Percentiles rank a stretch among this genome's conserved stretches.
These are phyloP conservation scores for Trichopus zeylanicus DNA, from an alignment of 116 monocot genomes.

Conservation along the genomic window DNA sequence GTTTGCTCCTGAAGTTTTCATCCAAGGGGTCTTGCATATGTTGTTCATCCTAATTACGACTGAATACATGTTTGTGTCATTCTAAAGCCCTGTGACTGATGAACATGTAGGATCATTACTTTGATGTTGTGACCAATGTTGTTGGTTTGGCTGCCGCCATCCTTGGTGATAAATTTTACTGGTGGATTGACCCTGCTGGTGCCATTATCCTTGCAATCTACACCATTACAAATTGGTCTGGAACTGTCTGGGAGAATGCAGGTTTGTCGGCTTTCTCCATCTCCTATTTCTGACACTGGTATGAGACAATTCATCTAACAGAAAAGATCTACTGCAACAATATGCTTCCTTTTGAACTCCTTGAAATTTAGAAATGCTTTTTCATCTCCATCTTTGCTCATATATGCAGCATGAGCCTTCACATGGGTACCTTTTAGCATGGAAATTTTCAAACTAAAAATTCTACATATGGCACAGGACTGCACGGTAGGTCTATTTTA, in stretches of 20 bases:
- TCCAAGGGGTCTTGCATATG: not conserved
- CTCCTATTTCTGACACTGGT: not conserved
- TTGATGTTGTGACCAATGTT: slow-evolving; percentile 92
- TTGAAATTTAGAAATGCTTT: too few relatives aligned
- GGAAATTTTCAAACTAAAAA: too few relatives aligned
- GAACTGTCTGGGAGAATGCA: slow-evolving; percentile 95
- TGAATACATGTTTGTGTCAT: not conserved
- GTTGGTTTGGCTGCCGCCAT: slow-evolving; percentile 82
- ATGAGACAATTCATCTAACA: not conserved
- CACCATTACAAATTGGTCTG: slow-evolving; percentile 89
- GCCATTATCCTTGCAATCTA: slow-evolving; percentile 88
- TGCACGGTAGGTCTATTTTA: too few relatives aligned
- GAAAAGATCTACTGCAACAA: too few relatives aligned
- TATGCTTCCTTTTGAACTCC: too few relatives aligned
- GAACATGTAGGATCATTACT: slow-evolving; percentile 76
- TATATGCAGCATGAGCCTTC: too few relatives aligned
- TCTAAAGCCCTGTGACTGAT: not conserved
- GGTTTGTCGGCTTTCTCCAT: slow-evolving; percentile 23
- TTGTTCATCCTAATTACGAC: not conserved
- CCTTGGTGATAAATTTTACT: slow-evolving; percentile 83
- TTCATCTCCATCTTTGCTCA: too few relatives aligned
- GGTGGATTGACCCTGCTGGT: slow-evolving; percentile 93
- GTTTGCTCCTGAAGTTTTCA: slow-evolving; percentile 18
- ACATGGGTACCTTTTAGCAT: too few relatives aligned
- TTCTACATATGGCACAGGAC: too few relatives aligned